Base-by-base conservation (phyloP, 306 rosid species). In the Dryas alaskensis region DNA sequence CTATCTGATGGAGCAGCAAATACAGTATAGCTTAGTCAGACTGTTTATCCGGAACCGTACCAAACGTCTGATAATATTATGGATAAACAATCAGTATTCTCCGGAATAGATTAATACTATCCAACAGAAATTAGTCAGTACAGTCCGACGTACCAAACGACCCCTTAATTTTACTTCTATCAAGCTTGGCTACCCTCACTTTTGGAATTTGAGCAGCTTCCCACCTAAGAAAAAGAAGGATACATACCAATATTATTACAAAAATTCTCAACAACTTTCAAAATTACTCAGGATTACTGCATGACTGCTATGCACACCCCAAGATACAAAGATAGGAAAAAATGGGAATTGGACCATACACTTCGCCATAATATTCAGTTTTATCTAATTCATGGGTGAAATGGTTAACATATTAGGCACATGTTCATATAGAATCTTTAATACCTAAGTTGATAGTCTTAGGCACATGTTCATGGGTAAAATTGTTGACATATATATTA, bases 181-280 rank as follows among this genome's bases (percentile, higher is more conserved):
- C 95, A 70, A 89, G 74, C 83, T 88, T 89, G 69, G 95, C 92
- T 70, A 94, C 86, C 84, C 88, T 87, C 83, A 94, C 95, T 73
- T 87, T 88, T 10, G 96, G 97, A 70, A 89, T 84, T 77, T 73
- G 89, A 46, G 86, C 73, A 69, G 97, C 99, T 78, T 94, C 99
- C 97, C 96, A 94, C 86, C 99, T 94, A 48, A 57, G 67, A 50
- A 77, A 61, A 62, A 59, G 54, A 68, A 61, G 47, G 6, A 27
- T 5, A 59, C 19, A 57, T 57, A 31, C n/a, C 9, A 31, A 13
- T 58, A 22, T 22, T 58, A 22, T 22, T 22, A 22, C 22, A 22
- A 22, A 67, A 10, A 55, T 22, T 42, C 14, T 8, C 10, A 5
- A 50, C 49, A 48, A 73, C 42, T 8, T 60, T 62, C 60, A 50